A percentile compares a stretch with the other conserved stretches of the same genome.
Evolutionary conservation across 306 rosid genomes (phyloP).

Genomic region (Castanea sativa): DNA sequence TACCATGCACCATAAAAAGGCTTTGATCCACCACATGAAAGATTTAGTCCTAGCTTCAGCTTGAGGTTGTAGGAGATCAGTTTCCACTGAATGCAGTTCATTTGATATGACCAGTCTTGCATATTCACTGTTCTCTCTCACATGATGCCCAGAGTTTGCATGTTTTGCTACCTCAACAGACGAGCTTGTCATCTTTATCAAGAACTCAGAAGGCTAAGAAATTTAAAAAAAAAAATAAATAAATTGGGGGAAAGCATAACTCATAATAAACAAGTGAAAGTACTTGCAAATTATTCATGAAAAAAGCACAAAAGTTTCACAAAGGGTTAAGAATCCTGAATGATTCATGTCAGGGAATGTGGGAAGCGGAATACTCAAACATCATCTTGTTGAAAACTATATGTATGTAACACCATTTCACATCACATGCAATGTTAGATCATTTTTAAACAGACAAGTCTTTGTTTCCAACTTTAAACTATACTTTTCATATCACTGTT

Average conservation of each 20-base stretch:
- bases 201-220: slow-evolving; percentile 21
- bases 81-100: slow-evolving; percentile 52
- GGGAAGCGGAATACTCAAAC: background rate
- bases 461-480: background rate
- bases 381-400: too few species aligned
- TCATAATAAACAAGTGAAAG: background rate
- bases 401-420: too few species aligned
- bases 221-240: background rate
- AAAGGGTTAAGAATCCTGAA: background rate
- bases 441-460: background rate
- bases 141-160: slow-evolving; percentile 45
- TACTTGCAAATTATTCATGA: background rate
- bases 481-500: background rate
- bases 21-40: slow-evolving; percentile 74
- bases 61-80: slow-evolving; percentile 52
- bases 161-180: slow-evolving; percentile 49
- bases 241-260: background rate
- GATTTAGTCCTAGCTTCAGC: slow-evolving; percentile 44
- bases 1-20: slow-evolving; percentile 48
- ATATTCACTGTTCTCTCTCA: slow-evolving; percentile 67
- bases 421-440: background rate
- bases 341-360: background rate
- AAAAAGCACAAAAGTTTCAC: background rate
- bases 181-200: slow-evolving; percentile 53
- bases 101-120: slow-evolving; percentile 75